These are phyloP conservation scores for Chrysanthemum makinoi DNA, from an alignment of 129 eudicot species.

Conservation along the genomic window DNA sequence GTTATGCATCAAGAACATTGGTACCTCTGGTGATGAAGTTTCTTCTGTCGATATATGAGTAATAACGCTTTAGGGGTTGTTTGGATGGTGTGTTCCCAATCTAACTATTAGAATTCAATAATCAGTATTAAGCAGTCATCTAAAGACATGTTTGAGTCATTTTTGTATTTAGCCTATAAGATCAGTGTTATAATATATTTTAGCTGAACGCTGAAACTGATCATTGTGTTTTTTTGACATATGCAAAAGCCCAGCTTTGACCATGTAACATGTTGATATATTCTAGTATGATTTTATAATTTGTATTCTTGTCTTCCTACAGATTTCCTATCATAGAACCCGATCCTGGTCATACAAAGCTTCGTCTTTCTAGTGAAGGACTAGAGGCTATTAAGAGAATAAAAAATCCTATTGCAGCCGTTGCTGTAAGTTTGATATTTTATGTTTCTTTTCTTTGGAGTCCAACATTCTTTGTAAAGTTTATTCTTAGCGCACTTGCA, in stretches of 20 bases:
- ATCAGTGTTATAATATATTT: not conserved
- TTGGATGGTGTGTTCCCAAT: not conserved
- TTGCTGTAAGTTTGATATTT: constrained; percentile 65
- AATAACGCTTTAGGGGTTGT: not conserved
- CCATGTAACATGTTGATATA: too few relatives aligned
- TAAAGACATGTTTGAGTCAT: not conserved
- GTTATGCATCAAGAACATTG: too few relatives aligned
- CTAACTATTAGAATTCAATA: not conserved
- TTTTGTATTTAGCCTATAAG: too few relatives aligned
- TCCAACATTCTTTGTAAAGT: not conserved
- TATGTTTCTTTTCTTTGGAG: not conserved
- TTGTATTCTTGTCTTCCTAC: constrained; percentile 20
- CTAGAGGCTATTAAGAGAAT: constrained; percentile 86
- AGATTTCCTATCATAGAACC: constrained; percentile 99
- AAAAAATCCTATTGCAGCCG: constrained; percentile 86
- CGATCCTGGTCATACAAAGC: constrained; percentile 95
- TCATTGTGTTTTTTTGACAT: not conserved
- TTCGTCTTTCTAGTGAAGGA: constrained; percentile 86
- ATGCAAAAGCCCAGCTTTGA: too few relatives aligned
- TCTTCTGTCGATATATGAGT: not conserved
- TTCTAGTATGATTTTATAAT: not conserved
- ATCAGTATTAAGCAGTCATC: not conserved
- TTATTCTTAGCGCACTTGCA: not conserved
- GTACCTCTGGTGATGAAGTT: not conserved
- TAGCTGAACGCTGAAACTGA: not conserved